Percentiles rank a stretch among this genome's conserved stretches.
Conservation (phyloP, 1,284 basidiomycete species). For the Moesziomyces globuligerus region DNA sequence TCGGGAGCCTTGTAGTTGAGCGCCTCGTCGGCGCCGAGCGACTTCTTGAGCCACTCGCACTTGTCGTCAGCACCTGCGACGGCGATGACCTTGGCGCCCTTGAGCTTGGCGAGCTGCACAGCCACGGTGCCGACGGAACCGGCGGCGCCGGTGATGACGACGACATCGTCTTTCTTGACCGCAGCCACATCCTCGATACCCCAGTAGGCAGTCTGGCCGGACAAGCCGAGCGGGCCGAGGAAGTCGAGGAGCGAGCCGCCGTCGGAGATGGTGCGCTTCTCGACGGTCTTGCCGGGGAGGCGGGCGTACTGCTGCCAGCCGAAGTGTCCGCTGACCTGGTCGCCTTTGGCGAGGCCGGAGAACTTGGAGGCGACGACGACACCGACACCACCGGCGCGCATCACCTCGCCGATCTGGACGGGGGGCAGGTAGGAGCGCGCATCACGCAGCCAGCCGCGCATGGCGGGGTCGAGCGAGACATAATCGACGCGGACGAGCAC, state of each 20-base stretch:
- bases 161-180: conserved; percentile 51
- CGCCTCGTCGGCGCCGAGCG: conserved; percentile 82
- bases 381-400: conserved; percentile 80
- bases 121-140: conserved; percentile 68
- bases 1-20: conserved; percentile 82
- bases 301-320: conserved; percentile 55
- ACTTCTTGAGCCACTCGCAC: conserved; percentile 81
- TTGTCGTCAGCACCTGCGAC: conserved; percentile 84
- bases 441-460: conserved; percentile 83
- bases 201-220: conserved; percentile 68
- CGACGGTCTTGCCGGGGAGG: conserved; percentile 37
- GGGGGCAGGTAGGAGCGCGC: conserved; percentile 70
- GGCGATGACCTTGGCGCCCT: conserved; percentile 78
- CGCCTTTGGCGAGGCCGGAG: conserved; percentile 42
- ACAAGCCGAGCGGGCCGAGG: conserved; percentile 66
- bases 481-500: conserved; percentile 64
- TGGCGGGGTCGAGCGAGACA: conserved; percentile 68
- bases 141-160: conserved; percentile 60
- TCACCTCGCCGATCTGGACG: conserved; percentile 81
- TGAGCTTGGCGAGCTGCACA: conserved; percentile 72
- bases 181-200: conserved; percentile 53
- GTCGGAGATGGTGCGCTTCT: conserved; percentile 33
- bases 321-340: conserved; percentile 47
- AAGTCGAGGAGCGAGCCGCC: conserved; percentile 56
- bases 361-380: conserved; percentile 72